Conservation (phyloP, 2,329 filamentous ascomycete species). For the Trichoderma sp. region DNA sequence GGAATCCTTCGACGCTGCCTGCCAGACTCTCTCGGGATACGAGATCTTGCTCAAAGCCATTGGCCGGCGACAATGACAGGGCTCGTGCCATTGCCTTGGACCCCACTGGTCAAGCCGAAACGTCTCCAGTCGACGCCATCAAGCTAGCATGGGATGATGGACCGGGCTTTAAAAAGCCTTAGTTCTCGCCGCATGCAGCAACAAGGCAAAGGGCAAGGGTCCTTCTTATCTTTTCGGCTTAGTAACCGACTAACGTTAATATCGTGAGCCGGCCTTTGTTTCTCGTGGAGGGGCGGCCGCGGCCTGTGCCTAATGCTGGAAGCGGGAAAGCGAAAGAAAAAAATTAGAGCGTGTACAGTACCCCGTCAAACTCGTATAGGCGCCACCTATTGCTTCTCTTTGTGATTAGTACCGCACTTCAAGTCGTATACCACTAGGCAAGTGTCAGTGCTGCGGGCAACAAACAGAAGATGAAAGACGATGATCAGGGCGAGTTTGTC, state of each 20-base stretch:
- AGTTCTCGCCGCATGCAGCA: background rate
- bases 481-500: background rate
- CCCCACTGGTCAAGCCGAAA: constrained; percentile 7
- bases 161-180: background rate
- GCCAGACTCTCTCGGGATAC: constrained; percentile 7
- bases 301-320: background rate
- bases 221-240: constrained; percentile 1
- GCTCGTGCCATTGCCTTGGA: background rate
- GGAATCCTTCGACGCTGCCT: background rate
- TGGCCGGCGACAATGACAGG: constrained; percentile 3
- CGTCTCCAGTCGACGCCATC: background rate
- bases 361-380: background rate
- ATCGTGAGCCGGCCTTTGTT: background rate
- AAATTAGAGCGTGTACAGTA: background rate
- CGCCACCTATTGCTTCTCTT: background rate
- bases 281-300: background rate
- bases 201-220: background rate
- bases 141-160: background rate
- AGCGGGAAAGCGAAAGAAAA: background rate
- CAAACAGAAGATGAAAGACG: background rate
- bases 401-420: background rate
- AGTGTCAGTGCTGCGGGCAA: background rate
- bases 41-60: constrained; percentile 13
- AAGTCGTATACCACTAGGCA: background rate
- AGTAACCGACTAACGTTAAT: background rate